These are phyloP conservation scores for Schwanniomyces etchellsii DNA, from an alignment of 1,139 yeast species.

Conservation along the genomic window DNA sequence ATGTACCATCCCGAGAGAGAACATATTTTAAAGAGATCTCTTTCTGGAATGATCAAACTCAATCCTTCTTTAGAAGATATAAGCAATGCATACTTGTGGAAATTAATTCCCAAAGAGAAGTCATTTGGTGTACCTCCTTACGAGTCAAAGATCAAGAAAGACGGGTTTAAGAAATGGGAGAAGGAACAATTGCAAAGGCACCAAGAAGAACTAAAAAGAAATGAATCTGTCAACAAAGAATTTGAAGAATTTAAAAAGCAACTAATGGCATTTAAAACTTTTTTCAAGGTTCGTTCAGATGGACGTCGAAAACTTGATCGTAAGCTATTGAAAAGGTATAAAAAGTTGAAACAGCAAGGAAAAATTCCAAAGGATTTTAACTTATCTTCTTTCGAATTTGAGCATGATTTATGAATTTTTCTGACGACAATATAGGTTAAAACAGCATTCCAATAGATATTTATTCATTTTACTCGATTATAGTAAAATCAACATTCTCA, in stretches of 20 bases:
- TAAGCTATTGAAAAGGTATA: conserved; percentile 23
- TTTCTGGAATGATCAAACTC: conserved; percentile 36
- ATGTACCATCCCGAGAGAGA: conserved; percentile 25
- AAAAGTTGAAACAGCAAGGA: conserved; percentile 21
- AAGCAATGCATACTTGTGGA: conserved; percentile 40
- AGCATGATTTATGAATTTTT: conserved; percentile 5
- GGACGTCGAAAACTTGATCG: conserved; percentile 29
- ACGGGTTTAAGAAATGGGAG: conserved; percentile 38
- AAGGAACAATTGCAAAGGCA: conserved; percentile 12
- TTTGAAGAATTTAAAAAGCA: conserved; percentile 17
- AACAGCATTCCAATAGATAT: no score
- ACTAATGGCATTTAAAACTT: conserved; percentile 16
- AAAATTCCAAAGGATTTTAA: conserved; percentile 10
- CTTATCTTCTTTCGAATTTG: conserved; percentile 6
- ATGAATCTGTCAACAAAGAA: conserved; percentile 15
- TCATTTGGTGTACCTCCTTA: conserved; percentile 35
- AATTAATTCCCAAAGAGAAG: conserved; percentile 29
- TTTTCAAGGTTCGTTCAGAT: conserved; percentile 14
- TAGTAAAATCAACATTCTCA: conserved; percentile 42
- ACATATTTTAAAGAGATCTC: conserved; percentile 35
- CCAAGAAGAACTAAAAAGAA: conserved; percentile 12
- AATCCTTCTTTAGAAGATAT: conserved; percentile 32
- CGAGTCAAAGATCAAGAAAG: conserved; percentile 16
- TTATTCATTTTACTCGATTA: conserved; percentile 29
- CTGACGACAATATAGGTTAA: no score